Evolutionary conservation across 1,284 basidiomycete genomes (phyloP).

Genomic region (Ceratobasidium sp.): DNA sequence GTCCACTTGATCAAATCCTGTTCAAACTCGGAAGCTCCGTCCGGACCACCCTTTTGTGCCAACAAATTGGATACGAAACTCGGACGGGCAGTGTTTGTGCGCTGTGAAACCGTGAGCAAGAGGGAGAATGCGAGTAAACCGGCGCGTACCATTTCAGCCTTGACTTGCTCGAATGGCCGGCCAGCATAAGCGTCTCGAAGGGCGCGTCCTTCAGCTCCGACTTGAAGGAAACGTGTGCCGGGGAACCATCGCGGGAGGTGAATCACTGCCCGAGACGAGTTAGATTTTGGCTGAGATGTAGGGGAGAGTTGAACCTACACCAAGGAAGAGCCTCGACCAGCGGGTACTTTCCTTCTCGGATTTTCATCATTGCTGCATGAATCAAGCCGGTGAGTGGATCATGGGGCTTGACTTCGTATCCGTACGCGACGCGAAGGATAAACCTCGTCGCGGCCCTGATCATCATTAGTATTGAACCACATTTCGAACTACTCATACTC

Average conservation of each 20-base stretch:
- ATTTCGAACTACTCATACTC: background rate
- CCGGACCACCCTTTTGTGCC: slow-evolving; percentile 4
- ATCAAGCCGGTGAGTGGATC: slow-evolving; percentile 37
- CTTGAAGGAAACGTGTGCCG: slow-evolving; percentile 24
- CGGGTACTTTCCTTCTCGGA: slow-evolving; percentile 26
- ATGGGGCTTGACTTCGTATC: slow-evolving; percentile 39
- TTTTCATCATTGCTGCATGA: slow-evolving; percentile 31
- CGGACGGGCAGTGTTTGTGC: slow-evolving; percentile 26
- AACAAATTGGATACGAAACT: slow-evolving; percentile 37
- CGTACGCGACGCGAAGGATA: slow-evolving; percentile 39
- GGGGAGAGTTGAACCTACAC: slow-evolving; percentile 20
- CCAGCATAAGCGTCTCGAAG: slow-evolving; percentile 21
- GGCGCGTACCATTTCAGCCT: slow-evolving; percentile 43
- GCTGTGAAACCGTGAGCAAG: slow-evolving; percentile 1
- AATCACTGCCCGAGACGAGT: background rate
- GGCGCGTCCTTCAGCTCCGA: slow-evolving; percentile 30
- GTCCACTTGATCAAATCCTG: slow-evolving; percentile 39
- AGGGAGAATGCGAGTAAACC: background rate
- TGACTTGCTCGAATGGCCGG: slow-evolving; percentile 34
- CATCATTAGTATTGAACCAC: slow-evolving; percentile 4
- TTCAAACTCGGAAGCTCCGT: slow-evolving; percentile 10
- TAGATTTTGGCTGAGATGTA: slow-evolving; percentile 52
- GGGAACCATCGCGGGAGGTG: slow-evolving; percentile 27
- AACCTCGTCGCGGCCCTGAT: slow-evolving; percentile 34
- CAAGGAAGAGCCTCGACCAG: slow-evolving; percentile 39